Conservation (phyloP, 495 filamentous ascomycete species). For the Apodospora peruviana region DNA sequence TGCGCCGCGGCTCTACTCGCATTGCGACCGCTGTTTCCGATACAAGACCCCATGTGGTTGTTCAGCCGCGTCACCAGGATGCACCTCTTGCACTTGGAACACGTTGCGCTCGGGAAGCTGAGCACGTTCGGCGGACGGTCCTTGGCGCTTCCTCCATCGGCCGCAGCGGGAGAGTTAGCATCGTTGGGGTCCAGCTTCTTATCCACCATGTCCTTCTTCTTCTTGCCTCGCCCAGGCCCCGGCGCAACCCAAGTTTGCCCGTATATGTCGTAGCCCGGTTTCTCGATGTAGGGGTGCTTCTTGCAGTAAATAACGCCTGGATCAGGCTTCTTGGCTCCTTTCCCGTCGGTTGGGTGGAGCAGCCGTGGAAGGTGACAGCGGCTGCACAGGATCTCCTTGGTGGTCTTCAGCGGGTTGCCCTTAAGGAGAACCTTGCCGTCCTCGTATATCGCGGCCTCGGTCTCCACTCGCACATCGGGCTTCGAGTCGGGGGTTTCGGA, state of each 20-base stretch:
- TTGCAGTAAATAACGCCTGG: constrained; percentile 67
- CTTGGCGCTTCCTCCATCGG: constrained; percentile 42
- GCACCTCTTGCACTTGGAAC: constrained; percentile 49
- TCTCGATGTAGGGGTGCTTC: constrained; percentile 65
- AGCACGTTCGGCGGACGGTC: constrained; percentile 47
- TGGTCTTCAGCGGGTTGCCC: constrained; percentile 69
- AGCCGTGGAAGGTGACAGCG: constrained; percentile 61
- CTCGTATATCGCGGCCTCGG: constrained; percentile 65
- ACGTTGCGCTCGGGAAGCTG: constrained; percentile 58
- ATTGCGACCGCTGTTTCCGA: constrained; percentile 67
- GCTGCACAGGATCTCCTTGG: constrained; percentile 63
- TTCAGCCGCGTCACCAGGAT: constrained; percentile 53
- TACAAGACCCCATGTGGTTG: constrained; percentile 76
- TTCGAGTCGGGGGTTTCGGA: constrained; percentile 36
- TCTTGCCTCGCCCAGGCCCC: constrained; percentile 51
- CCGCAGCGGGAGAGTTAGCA: constrained; percentile 40
- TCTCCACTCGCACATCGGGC: constrained; percentile 55
- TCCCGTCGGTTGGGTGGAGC: constrained; percentile 57
- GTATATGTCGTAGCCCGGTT: constrained; percentile 75
- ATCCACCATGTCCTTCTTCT: constrained; percentile 55
- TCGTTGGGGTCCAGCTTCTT: constrained; percentile 48
- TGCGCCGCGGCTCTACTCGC: constrained; percentile 54
- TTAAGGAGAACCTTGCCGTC: constrained; percentile 66
- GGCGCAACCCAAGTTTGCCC: constrained; percentile 63
- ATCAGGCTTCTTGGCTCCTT: constrained; percentile 55